Evolutionary conservation across 495 filamentous ascomycete genomes (phyloP).

Genomic region (Viridothelium virens): DNA sequence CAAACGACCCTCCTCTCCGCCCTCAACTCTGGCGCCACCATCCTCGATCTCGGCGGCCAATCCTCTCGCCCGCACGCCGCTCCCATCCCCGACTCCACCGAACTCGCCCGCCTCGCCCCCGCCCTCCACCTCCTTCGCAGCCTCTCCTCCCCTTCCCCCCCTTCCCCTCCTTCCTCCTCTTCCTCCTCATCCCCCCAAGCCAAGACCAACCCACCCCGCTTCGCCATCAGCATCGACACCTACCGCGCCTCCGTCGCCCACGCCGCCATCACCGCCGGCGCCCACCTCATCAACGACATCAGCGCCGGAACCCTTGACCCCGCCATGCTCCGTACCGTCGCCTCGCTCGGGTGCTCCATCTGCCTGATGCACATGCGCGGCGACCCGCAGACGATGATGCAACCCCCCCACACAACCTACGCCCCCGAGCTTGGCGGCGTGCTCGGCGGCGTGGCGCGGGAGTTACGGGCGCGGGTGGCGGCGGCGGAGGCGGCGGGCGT

Average conservation of each 20-base stretch:
- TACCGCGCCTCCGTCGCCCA: slow-evolving; percentile 82
- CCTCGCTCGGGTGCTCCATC: slow-evolving; percentile 68
- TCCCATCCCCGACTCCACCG: slow-evolving; percentile 60
- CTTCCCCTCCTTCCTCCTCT: no score
- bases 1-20: slow-evolving; percentile 45
- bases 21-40: slow-evolving; percentile 61
- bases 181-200: no score
- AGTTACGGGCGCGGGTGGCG: slow-evolving; percentile 60
- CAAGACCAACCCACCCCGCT: slow-evolving; percentile 49
- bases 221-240: slow-evolving; percentile 82
- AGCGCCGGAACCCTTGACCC: slow-evolving; percentile 73
- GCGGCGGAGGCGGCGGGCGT: slow-evolving; percentile 80
- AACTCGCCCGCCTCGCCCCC: slow-evolving; percentile 69
- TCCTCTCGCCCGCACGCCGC: slow-evolving; percentile 72
- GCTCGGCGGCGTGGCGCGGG: slow-evolving; percentile 57
- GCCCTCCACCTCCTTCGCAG: slow-evolving; percentile 63
- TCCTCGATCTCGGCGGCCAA: slow-evolving; percentile 90
- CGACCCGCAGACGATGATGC: slow-evolving; percentile 73
- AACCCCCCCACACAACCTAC: slow-evolving; percentile 44
- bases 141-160: no score
- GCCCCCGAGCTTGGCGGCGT: slow-evolving; percentile 69
- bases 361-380: slow-evolving; percentile 96
- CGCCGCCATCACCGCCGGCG: slow-evolving; percentile 70
- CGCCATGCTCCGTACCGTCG: slow-evolving; percentile 75
- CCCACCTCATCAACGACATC: slow-evolving; percentile 92